Evolutionary conservation across 306 rosid species (phyloP), one percentile per base, ranked within the genome.

Genomic region (Chamaecrista fasciculata): DNA sequence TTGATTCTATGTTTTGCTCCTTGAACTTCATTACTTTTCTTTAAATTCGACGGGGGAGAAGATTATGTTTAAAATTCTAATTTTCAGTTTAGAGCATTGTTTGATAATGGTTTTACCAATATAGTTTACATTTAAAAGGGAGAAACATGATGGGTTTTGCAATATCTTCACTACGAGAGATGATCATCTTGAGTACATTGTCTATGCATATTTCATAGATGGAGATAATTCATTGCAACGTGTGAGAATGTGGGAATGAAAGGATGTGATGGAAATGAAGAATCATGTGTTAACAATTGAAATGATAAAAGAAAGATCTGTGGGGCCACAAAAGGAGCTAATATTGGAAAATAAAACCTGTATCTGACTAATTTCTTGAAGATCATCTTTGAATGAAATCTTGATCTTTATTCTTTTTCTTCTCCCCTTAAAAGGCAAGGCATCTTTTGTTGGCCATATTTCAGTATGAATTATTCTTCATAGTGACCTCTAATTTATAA

Each of bases 11-110:
- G 53, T 8, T 20, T 51, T 76, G 28, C 55, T 56, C 29, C 42
- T 62, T 73, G 23, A 59, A 47, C 69, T n/a, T 71, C 23, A 65
- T 55, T 60, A 46, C 57, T 55, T 71, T 39, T 61, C 58, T 19
- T 60, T 50, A 34, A 52, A 33, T 36, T 55, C 33, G n/a, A n/a
- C n/a, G n/a, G n/a, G n/a, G n/a, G n/a, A n/a, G n/a, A 66, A 39
- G 57, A 36, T 52, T 51, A 29, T 20, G 21, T 51, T 40, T 11
- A 19, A 63, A 28, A 21, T 47, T 55, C 48, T 34, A 71, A 34
- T 76, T 48, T 61, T 50, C 20, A 40, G 37, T 68, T 67, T 68
- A 2, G n/a, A 40, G 1, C 46, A 11, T 40, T 11, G 4, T 12
- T 10, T 40, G 46, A 12, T 40, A 4, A 40, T 40, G 46, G n/a